A percentile compares a stretch with the other conserved stretches of the same genome.
Evolutionary conservation across 2,329 filamentous ascomycete genomes (phyloP).

Genomic region (Beauveria sp.): DNA sequence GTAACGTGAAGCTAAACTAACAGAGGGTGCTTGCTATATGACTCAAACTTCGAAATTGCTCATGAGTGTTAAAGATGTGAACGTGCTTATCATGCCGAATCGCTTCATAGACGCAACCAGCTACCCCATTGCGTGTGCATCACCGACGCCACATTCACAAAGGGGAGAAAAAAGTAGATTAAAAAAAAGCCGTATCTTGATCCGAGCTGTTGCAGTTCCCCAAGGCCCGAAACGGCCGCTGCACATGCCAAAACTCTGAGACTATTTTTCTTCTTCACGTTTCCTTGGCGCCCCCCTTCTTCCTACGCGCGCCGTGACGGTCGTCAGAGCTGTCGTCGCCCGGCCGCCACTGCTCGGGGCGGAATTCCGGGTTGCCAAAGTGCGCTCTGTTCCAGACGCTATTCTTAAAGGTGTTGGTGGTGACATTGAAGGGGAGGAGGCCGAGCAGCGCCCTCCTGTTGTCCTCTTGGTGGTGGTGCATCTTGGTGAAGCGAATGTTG

Average conservation of each 20-base stretch:
- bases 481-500: conserved; percentile 42
- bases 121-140: neutral
- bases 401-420: conserved; percentile 56
- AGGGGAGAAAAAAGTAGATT: neutral
- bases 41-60: neutral
- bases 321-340: conserved; percentile 30
- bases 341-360: conserved; percentile 37
- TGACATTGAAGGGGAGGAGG: conserved; percentile 17
- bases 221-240: neutral
- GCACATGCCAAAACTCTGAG: neutral
- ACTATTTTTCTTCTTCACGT: neutral
- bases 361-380: conserved; percentile 53
- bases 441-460: conserved; percentile 28
- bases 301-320: conserved; percentile 15
- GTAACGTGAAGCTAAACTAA: neutral
- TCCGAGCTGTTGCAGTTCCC: neutral
- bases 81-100: neutral
- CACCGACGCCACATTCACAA: neutral
- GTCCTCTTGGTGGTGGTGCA: conserved; percentile 41
- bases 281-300: neutral
- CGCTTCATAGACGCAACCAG: neutral
- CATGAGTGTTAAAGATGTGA: neutral
- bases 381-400: conserved; percentile 60
- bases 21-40: neutral
- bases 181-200: neutral